phyloP scores from a whole-genome alignment of 2,329 filamentous ascomycete genomes.

The Ophiostoma quercus region DNA sequence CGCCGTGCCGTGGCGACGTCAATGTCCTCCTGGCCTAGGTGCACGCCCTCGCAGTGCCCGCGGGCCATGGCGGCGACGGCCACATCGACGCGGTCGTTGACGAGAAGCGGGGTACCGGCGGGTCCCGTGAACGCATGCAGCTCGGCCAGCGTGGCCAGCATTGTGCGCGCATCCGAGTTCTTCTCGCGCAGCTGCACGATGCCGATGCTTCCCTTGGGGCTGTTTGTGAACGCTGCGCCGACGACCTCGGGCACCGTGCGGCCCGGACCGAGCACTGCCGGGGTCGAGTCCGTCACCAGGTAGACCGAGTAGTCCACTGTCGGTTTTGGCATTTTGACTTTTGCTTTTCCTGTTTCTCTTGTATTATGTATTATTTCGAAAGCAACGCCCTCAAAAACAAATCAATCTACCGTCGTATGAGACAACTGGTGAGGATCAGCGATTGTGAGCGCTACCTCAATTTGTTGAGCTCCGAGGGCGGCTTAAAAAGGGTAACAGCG shows the following conservation, averaged over 20 bases:
- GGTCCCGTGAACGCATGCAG: conserved; percentile 64
- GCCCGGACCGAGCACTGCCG: conserved; percentile 64
- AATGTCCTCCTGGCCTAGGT: conserved; percentile 93
- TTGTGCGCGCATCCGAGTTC: conserved; percentile 63
- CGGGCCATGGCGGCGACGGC: conserved; percentile 80
- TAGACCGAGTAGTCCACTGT: conserved; percentile 73
- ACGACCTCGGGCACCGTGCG: conserved; percentile 69
- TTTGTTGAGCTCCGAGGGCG: conserved; percentile 20
- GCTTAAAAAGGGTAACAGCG: conserved; percentile 17
- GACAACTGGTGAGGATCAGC: neutral
- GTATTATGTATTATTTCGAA: neutral
- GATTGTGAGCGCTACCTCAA: neutral
- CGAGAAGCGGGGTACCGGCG: conserved; percentile 59
- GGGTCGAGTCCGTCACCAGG: conserved; percentile 89
- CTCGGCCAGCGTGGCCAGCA: conserved; percentile 64
- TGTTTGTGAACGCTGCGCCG: conserved; percentile 69
- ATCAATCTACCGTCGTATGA: neutral
- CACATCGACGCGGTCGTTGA: conserved; percentile 91
- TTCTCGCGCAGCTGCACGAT: conserved; percentile 92
- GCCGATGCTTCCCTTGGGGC: conserved; percentile 38
- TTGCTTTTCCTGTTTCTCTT: too few species aligned
- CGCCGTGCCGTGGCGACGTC: conserved; percentile 53
- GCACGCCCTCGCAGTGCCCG: conserved; percentile 82
- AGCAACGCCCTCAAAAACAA: neutral
- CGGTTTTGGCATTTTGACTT: conserved; percentile 16